Base-by-base conservation (phyloP, 345 rosid genomes). In the Salix brachista region DNA sequence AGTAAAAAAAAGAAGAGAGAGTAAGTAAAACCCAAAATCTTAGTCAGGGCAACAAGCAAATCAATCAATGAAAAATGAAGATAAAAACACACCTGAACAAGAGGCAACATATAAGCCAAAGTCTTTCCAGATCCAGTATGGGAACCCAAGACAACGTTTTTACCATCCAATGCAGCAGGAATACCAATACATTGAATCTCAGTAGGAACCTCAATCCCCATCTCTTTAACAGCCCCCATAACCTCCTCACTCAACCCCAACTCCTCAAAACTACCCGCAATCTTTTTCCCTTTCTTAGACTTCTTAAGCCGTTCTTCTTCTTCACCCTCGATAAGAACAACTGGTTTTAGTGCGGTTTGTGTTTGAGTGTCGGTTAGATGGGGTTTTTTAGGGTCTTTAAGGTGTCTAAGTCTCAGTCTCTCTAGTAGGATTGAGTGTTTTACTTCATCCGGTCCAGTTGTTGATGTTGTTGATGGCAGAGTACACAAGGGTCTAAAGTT, bases 121-220 rank as follows among this genome's bases (percentile, higher is more conserved):
- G 98, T 95, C 87, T 95, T 95, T 52, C 98, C 99, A 44, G 99
- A 95, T 52, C 99, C 98, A 66, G 99, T 95, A 74, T 95, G 97
- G 18, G 97, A 93, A 12, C 96, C 99, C 91, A 95, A 87, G 23
- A 93, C 97, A 54, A 90, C 93, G 85, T 88, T 90, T 81, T 82
- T 90, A 67, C 90, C 89, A 19, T 93, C 94, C 90, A 95, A 84
- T 50, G 91, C 85, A 70, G 96, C 90, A 84, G 94, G 98, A 60
- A 95, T 82, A 25, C 97, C 99, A 65, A 90, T 84, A 84, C 94
- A 88, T 78, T 95, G 99, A 83, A 93, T 95, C 90, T 95, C 98
- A 62, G 98, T 93, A 30, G 99, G 99, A 81, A 84, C 91, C 74
- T 90, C 87, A 85, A 95, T 90, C 28, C 81, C 89, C 89, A 83